phyloP scores from a whole-genome alignment of 805 yeast species.

The Candida ficus region DNA sequence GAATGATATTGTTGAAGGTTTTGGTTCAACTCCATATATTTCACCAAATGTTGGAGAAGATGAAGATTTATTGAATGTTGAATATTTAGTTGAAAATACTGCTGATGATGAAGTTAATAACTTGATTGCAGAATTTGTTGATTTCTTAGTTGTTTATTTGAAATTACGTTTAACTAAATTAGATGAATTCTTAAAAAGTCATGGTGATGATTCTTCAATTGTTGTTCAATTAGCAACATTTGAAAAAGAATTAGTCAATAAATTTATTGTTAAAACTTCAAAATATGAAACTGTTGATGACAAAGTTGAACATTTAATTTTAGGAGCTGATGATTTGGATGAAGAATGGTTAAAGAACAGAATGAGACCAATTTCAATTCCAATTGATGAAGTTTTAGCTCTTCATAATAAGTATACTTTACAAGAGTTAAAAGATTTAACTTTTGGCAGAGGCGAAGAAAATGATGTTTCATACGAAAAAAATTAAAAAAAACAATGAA shows the following conservation, averaged over 20 bases:
- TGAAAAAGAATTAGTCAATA: slow-evolving; percentile 13
- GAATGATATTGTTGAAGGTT: slow-evolving; percentile 20
- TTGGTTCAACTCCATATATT: slow-evolving; percentile 18
- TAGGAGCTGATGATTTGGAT: slow-evolving; percentile 20
- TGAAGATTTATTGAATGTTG: slow-evolving; percentile 10
- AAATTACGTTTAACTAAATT: slow-evolving; percentile 6
- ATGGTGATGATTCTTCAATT: slow-evolving; percentile 8
- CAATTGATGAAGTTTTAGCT: slow-evolving; percentile 5
- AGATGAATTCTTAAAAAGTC: slow-evolving; percentile 2
- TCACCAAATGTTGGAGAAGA: slow-evolving; percentile 12
- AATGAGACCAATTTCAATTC: slow-evolving; percentile 17
- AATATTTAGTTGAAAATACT: slow-evolving; percentile 11
- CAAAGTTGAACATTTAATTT: slow-evolving; percentile 12
- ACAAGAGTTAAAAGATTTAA: slow-evolving; percentile 3
- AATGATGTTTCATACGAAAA: slow-evolving; percentile 7
- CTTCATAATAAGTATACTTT: slow-evolving; percentile 10
- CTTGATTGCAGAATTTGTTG: slow-evolving; percentile 17
- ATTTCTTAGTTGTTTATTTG: slow-evolving; percentile 17
- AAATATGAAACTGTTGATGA: slow-evolving; percentile 7
- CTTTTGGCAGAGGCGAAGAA: slow-evolving; percentile 6
- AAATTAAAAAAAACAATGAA: not conserved
- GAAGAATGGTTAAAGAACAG: slow-evolving; percentile 22
- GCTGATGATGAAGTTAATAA: slow-evolving; percentile 17
- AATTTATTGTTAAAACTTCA: slow-evolving; percentile 6
- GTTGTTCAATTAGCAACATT: slow-evolving; percentile 15